These are phyloP conservation scores for Cicer yamashitae DNA, from an alignment of 306 rosid species.

Conservation along the genomic window DNA sequence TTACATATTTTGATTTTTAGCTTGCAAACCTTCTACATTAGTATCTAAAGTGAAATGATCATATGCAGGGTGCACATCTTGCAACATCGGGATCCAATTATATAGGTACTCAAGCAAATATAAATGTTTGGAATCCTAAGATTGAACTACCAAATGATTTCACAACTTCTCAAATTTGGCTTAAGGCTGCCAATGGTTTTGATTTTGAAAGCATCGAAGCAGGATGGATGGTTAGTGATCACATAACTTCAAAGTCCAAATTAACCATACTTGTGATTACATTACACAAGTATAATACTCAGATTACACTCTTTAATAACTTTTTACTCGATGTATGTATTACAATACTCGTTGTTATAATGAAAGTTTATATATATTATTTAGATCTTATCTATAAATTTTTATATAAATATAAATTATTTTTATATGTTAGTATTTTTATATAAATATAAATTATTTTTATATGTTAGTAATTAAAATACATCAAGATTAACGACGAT, in stretches of 20 bases:
- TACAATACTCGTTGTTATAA: too few species aligned
- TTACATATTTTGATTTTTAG: too few species aligned
- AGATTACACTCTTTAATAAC: too few species aligned
- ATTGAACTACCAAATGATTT: slow-evolving; percentile 53
- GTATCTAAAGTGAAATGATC: background rate
- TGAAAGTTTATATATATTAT: too few species aligned
- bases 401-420: too few species aligned
- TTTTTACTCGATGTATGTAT: too few species aligned
- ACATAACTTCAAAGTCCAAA: background rate
- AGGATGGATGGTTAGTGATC: slow-evolving; percentile 66
- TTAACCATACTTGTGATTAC: background rate
- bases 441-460: too few species aligned
- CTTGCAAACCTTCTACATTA: too few species aligned
- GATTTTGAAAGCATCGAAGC: slow-evolving; percentile 69
- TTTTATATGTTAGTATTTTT: too few species aligned
- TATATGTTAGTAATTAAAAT: too few species aligned
- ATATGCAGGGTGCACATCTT: slow-evolving; percentile 53
- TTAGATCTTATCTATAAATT: too few species aligned
- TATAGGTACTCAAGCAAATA: slow-evolving; percentile 61
- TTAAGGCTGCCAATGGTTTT: slow-evolving; percentile 46
- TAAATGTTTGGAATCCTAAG: slow-evolving; percentile 67
- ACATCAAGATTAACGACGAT: too few species aligned
- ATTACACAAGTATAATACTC: background rate
- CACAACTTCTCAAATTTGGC: slow-evolving; percentile 69
- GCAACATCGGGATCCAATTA: slow-evolving; percentile 50